Percentiles rank a stretch among this genome's conserved stretches.
Conservation (phyloP, 228 moss, liverwort and hornwort species). For the Sphagnum magellanicum region DNA sequence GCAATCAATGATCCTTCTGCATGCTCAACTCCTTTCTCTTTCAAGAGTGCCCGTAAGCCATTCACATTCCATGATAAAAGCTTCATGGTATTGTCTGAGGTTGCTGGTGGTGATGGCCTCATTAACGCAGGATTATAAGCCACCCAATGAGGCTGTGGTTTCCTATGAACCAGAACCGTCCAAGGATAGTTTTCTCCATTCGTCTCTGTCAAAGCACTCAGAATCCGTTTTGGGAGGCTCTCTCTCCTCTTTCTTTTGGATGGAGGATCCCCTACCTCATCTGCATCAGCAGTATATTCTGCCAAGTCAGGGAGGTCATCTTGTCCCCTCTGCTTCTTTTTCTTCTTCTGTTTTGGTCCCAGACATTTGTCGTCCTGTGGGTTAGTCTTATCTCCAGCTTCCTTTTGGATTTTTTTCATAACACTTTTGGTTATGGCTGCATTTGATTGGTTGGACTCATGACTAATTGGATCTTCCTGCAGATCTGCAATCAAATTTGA, state of each 20-base stretch:
- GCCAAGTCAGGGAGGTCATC: background rate
- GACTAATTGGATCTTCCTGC: too few relatives aligned
- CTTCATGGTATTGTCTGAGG: constrained; percentile 46
- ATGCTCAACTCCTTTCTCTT: constrained; percentile 58
- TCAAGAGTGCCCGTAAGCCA: constrained; percentile 80
- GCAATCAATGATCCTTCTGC: constrained; percentile 55
- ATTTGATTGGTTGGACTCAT: background rate
- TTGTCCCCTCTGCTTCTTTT: background rate
- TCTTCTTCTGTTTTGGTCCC: background rate
- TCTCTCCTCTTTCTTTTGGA: constrained; percentile 5
- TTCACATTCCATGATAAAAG: constrained; percentile 97
- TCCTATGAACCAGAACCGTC: constrained; percentile 73
- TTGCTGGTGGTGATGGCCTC: constrained; percentile 43
- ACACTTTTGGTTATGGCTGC: background rate
- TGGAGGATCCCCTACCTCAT: constrained; percentile 17
- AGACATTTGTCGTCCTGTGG: background rate
- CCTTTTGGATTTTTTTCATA: background rate
- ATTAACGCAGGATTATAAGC: constrained; percentile 73
- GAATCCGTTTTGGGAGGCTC: background rate
- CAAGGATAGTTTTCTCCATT: constrained; percentile 47
- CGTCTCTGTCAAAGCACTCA: constrained; percentile 9
- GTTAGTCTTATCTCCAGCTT: constrained; percentile 2
- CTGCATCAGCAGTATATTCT: constrained; percentile 4
- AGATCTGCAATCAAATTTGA: too few relatives aligned
- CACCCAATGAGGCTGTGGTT: constrained; percentile 53